Evolutionary conservation across 768 basidiomycete genomes (phyloP), one percentile per base, ranked within the genome.

Genomic region (Hypsizygus marmoreus): DNA sequence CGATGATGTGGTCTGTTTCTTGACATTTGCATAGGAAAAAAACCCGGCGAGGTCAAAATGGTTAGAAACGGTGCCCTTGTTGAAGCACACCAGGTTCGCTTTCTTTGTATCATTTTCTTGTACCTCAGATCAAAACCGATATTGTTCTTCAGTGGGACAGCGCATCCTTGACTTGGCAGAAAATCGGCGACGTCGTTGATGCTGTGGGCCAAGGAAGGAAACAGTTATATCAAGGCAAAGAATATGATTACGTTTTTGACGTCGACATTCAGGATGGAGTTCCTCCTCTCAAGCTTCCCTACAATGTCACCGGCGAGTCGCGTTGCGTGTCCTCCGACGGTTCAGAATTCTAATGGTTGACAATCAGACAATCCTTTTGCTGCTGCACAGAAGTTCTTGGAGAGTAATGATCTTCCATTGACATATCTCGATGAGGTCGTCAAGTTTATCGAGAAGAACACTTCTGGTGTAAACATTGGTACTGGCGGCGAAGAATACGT

Each of bases 231-330:
- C 67, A 93, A 56, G 97, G 97, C 13, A 86, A 86, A 60, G 95
- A 98, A 68, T 99, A 95, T 60, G 97, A 99, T 68, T 97, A 97
- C 59, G 95, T 99, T n/a, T 97, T 98, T 59, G 95, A 97, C 60
- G 95, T 99, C 26, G 97, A 98, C 59, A 86, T 97, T 20, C 79
- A 91, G 59, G 95, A 97, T 49, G 95, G 94, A 2, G 83, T 81
- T 12, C 95, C 95, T 9, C 86, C 95, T 6, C 73, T 98, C 53
- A 98, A 97, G 61, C 76, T 99, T 16, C 95, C 95, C 0, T 98
- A 91, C 65, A 97, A 98, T 62, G 82, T 80, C 19, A 79, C 82
- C 34, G 95, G 94, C 90, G 51, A 45, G 78, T 62, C 30, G 19
- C 16, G 19, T 17, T 22, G 11, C 23, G 14, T 17, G 10, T 26